These are phyloP conservation scores for Lasiodiplodia hormozganensis DNA, from an alignment of 2,329 filamentous ascomycete genomes.

Conservation along the genomic window DNA sequence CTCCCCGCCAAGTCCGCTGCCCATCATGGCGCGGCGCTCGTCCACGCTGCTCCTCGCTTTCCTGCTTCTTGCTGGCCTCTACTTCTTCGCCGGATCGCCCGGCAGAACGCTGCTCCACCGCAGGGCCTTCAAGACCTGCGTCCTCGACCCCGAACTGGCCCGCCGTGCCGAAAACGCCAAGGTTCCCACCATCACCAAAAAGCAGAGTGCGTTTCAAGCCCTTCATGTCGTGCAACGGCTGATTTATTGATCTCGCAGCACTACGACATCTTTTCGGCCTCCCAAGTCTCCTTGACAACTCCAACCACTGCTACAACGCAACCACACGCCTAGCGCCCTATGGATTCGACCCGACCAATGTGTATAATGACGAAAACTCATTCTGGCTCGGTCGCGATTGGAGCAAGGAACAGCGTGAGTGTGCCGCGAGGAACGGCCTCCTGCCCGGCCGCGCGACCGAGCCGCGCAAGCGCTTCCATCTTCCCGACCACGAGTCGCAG, in stretches of 20 bases:
- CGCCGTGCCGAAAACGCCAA: slow-evolving; percentile 26
- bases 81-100: slow-evolving; percentile 17
- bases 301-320: slow-evolving; percentile 25
- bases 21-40: slow-evolving; percentile 28
- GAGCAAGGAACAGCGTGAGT: slow-evolving; percentile 74
- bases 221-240: neutral
- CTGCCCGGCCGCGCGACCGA: neutral
- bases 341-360: slow-evolving; percentile 9
- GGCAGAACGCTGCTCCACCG: slow-evolving; percentile 5
- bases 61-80: slow-evolving; percentile 14
- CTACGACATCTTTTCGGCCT: slow-evolving; percentile 28
- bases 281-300: slow-evolving; percentile 21
- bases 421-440: slow-evolving; percentile 66
- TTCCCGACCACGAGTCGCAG: slow-evolving; percentile 4
- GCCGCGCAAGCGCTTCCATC: slow-evolving; percentile 12
- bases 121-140: slow-evolving; percentile 13
- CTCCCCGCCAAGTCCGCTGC: neutral
- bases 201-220: slow-evolving; percentile 22
- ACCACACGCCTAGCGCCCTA: slow-evolving; percentile 20
- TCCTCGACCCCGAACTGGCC: slow-evolving; percentile 21
- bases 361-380: neutral
- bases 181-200: slow-evolving; percentile 10
- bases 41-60: slow-evolving; percentile 10
- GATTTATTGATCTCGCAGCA: slow-evolving; percentile 3
- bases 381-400: slow-evolving; percentile 56